Conservation (phyloP, 768 basidiomycete species). For the Cystoderma amianthinum region DNA sequence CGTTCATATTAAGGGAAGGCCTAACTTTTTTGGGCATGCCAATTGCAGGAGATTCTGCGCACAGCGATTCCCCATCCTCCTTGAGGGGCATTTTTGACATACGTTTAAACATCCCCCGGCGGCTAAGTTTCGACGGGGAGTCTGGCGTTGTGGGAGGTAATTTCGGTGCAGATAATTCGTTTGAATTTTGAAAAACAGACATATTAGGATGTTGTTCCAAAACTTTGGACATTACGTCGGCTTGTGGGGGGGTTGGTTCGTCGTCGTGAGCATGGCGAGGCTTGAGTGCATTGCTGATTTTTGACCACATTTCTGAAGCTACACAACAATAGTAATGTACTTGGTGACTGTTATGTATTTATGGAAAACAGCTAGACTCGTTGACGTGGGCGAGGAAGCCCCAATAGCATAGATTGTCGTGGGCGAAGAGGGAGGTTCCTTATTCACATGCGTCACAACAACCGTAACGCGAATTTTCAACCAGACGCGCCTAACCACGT, state of each 20-base stretch:
- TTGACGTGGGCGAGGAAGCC: background rate
- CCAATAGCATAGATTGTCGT: background rate
- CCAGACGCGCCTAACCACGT: background rate
- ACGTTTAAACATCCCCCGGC: conserved; percentile 48
- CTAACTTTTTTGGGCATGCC: conserved; percentile 49
- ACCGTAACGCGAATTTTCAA: conserved; percentile 1
- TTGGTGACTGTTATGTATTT: background rate
- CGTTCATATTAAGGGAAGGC: conserved; percentile 25
- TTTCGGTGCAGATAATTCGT: conserved; percentile 10
- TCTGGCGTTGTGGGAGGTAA: conserved; percentile 32
- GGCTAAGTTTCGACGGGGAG: conserved; percentile 42
- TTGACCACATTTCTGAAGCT: conserved; percentile 48
- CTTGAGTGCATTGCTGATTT: conserved; percentile 50
- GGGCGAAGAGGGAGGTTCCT: background rate
- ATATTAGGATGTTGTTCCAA: conserved; percentile 58
- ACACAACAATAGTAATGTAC: background rate
- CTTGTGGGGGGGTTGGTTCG: conserved; percentile 19
- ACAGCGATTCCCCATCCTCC: conserved; percentile 30
- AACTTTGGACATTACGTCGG: conserved; percentile 43
- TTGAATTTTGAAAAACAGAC: conserved; percentile 37
- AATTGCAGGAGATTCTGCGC: conserved; percentile 29
- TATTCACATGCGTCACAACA: background rate
- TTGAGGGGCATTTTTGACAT: conserved; percentile 32
- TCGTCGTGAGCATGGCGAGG: conserved; percentile 23
- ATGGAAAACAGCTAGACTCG: background rate